phyloP scores from a whole-genome alignment of 2,329 filamentous ascomycete species.

The Boeremia exigua region DNA sequence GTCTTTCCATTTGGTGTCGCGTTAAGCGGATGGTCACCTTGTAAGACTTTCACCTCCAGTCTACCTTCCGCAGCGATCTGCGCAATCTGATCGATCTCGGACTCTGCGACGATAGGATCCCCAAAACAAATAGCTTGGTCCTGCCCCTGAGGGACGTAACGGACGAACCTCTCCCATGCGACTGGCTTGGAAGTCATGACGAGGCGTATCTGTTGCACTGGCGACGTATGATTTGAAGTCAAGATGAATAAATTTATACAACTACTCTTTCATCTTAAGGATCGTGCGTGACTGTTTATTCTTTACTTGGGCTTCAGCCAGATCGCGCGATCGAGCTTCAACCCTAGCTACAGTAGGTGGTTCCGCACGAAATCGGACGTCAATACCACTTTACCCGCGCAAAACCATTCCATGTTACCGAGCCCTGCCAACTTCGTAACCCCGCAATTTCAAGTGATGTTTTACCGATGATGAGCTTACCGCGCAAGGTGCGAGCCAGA shows the following conservation, averaged over 20 bases:
- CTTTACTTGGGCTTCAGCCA: neutral
- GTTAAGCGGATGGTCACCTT: neutral
- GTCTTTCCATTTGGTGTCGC: neutral
- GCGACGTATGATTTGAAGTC: neutral
- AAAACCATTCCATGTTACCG: neutral
- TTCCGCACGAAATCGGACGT: neutral
- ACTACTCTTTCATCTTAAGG: no score
- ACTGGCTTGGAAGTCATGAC: neutral
- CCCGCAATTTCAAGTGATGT: no score
- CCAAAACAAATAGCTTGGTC: neutral
- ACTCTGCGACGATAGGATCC: constrained; percentile 2
- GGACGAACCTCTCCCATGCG: constrained; percentile 4
- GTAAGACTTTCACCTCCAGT: neutral
- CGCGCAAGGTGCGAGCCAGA: no score
- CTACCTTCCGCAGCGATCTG: constrained; percentile 1
- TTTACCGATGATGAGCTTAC: no score
- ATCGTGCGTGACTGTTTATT: neutral
- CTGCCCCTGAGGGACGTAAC: constrained; percentile 1
- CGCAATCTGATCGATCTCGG: neutral
- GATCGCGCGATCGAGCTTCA: neutral
- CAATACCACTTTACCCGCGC: neutral
- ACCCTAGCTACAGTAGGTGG: no score
- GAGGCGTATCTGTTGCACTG: neutral
- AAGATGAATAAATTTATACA: neutral
- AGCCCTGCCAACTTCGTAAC: no score